A percentile compares a stretch with the other conserved stretches of the same genome.
phyloP scores from a whole-genome alignment of 305 asterid species.

The Striga hermonthica region DNA sequence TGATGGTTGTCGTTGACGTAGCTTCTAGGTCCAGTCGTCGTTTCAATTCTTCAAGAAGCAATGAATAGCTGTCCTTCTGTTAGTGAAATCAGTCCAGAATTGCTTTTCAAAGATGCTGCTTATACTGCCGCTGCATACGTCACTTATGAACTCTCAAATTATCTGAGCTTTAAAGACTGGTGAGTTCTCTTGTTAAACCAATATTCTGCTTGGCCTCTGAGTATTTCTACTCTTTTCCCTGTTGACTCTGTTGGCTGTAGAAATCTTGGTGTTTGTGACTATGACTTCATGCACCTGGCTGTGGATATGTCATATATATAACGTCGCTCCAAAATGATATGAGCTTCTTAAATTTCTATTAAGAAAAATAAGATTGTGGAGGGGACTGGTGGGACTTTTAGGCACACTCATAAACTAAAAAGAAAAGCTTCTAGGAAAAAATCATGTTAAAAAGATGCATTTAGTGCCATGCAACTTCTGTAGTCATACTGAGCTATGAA shows the following conservation, averaged over 20 bases:
- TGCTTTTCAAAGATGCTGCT: constrained; percentile 97
- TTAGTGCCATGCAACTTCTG: constrained; percentile 25
- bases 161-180: constrained; percentile 94
- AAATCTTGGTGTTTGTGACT: constrained; percentile 25
- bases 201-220: constrained; percentile 12
- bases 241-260: constrained; percentile 17
- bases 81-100: constrained; percentile 67
- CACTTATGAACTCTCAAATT: constrained; percentile 93
- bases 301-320: constrained; percentile 1
- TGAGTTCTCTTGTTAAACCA: constrained; percentile 35
- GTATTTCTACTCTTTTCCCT: constrained; percentile 24
- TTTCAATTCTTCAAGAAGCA: constrained; percentile 96
- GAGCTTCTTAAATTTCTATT: constrained; percentile 12
- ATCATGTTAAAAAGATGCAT: constrained; percentile 13
- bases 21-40: constrained; percentile 95
- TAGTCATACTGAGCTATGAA: constrained; percentile 15
- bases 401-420: constrained; percentile 21
- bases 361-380: neutral
- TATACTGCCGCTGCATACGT: constrained; percentile 97
- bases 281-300: constrained; percentile 11
- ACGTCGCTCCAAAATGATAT: constrained; percentile 15
- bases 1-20: constrained; percentile 38
- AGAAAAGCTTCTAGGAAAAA: neutral
- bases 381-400: neutral
- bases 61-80: constrained; percentile 87